A percentile compares a stretch with the other conserved stretches of the same genome.
phyloP scores from a whole-genome alignment of 2,329 filamentous ascomycete species.

The Calonectria naviculata region DNA sequence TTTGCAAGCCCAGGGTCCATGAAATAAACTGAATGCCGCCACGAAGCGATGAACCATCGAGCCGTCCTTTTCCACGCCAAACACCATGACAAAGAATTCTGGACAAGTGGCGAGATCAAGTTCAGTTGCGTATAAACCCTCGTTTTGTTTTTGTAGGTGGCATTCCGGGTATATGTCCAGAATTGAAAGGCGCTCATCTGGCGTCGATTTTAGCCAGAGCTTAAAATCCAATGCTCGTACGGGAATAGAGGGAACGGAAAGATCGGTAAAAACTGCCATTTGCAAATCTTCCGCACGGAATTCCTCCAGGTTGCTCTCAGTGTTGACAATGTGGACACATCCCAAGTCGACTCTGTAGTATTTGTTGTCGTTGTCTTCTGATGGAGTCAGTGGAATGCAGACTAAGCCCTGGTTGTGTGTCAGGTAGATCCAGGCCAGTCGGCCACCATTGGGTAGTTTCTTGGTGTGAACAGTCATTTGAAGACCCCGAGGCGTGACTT shows the following conservation, averaged over 20 bases:
- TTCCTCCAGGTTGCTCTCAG: background rate
- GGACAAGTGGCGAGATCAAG: background rate
- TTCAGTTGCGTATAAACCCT: constrained; percentile 5
- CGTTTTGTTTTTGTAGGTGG: background rate
- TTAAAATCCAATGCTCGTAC: constrained; percentile 1
- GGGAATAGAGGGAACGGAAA: constrained; percentile 6
- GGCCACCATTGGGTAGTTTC: background rate
- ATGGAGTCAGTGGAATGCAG: constrained; percentile 2
- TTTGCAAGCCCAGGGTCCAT: constrained; percentile 14
- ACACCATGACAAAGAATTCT: constrained; percentile 16
- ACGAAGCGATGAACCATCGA: background rate
- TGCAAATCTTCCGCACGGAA: constrained; percentile 7
- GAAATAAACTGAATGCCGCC: constrained; percentile 11
- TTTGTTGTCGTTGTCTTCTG: background rate
- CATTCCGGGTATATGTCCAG: constrained; percentile 9
- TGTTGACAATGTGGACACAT: background rate
- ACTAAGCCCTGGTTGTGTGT: constrained; percentile 1
- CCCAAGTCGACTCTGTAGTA: constrained; percentile 10
- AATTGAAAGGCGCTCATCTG: constrained; percentile 9
- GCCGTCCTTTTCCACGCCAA: constrained; percentile 3
- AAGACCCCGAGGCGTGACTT: constrained; percentile 11
- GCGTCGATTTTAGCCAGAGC: constrained; percentile 6
- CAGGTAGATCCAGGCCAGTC: constrained; percentile 9
- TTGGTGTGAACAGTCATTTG: constrained; percentile 12
- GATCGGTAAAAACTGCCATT: constrained; percentile 13